A percentile compares a stretch with the other conserved stretches of the same genome.
phyloP scores from a whole-genome alignment of 148 eudicot species.

The Linanthus parryae region DNA sequence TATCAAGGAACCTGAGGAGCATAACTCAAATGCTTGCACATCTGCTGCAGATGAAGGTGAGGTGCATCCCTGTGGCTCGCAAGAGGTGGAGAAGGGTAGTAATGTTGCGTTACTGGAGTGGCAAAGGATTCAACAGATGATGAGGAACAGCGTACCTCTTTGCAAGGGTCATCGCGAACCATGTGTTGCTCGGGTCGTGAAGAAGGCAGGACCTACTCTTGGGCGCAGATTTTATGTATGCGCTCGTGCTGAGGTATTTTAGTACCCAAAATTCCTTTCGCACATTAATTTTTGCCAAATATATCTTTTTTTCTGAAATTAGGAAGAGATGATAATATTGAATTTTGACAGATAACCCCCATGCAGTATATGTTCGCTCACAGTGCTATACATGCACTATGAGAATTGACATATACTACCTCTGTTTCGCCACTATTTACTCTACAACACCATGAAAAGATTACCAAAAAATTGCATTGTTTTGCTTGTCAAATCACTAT shows the following conservation, averaged over 20 bases:
- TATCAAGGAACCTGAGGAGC: conserved; percentile 11
- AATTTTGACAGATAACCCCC: no score
- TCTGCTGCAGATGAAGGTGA: conserved; percentile 22
- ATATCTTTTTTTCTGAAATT: no score
- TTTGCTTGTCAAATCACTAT: no score
- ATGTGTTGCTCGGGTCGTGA: conserved; percentile 84
- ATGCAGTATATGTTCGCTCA: no score
- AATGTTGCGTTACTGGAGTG: conserved; percentile 63
- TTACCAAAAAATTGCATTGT: no score
- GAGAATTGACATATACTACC: no score
- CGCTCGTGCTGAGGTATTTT: conserved; percentile 94
- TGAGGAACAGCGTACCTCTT: conserved; percentile 87
- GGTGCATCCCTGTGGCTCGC: conserved; percentile 17
- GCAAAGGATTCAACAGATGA: conserved; percentile 87
- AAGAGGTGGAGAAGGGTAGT: conserved; percentile 45
- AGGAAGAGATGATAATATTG: no score
- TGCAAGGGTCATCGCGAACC: conserved; percentile 91
- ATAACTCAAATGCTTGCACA: conserved; percentile 12
- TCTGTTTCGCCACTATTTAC: no score
- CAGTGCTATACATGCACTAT: no score
- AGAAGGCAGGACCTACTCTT: conserved; percentile 77
- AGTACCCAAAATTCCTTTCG: no score
- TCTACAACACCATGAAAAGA: no score
- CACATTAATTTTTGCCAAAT: no score
- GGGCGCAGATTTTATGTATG: conserved; percentile 91